Evolutionary conservation across 1,284 basidiomycete genomes (phyloP).

Genomic region (Ustilago curta): DNA sequence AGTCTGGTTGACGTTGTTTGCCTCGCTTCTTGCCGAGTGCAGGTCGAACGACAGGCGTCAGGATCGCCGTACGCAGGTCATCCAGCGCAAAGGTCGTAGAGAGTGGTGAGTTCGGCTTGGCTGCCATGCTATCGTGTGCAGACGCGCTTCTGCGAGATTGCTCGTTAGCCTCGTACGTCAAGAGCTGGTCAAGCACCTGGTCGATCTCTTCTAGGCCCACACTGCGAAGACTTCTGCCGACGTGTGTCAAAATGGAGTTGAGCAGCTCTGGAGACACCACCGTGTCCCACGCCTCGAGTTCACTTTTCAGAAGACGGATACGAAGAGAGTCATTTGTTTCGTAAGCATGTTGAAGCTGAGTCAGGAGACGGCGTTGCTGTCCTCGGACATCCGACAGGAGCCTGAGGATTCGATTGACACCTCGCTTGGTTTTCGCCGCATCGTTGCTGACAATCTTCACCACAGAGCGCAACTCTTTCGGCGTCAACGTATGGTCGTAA

Average conservation of each 20-base stretch:
- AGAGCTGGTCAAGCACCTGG: constrained; percentile 31
- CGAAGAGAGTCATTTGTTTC: neutral
- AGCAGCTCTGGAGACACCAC: constrained; percentile 27
- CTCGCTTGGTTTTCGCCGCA: constrained; percentile 18
- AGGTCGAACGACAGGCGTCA: constrained; percentile 10
- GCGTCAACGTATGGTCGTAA: constrained; percentile 1
- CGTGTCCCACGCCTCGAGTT: constrained; percentile 26
- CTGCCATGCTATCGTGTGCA: neutral
- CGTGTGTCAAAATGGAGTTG: constrained; percentile 15
- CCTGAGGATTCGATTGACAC: constrained; percentile 23
- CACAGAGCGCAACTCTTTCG: constrained; percentile 15
- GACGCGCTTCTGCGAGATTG: constrained; percentile 11
- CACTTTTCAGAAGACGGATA: neutral
- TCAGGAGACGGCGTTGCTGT: constrained; percentile 28
- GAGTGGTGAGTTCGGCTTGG: neutral
- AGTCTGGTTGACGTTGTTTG: constrained; percentile 13
- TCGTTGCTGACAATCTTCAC: constrained; percentile 19
- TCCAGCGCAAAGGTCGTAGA: neutral
- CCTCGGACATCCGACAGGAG: constrained; percentile 29
- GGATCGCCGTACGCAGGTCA: constrained; percentile 12
- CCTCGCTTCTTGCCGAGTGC: neutral
- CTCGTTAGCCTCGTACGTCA: constrained; percentile 41
- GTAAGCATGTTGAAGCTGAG: constrained; percentile 17
- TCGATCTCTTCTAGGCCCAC: constrained; percentile 35
- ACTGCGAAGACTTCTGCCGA: constrained; percentile 33